Base-by-base conservation (phyloP, 2,329 filamentous ascomycete genomes). In the Fusarium metavorans region DNA sequence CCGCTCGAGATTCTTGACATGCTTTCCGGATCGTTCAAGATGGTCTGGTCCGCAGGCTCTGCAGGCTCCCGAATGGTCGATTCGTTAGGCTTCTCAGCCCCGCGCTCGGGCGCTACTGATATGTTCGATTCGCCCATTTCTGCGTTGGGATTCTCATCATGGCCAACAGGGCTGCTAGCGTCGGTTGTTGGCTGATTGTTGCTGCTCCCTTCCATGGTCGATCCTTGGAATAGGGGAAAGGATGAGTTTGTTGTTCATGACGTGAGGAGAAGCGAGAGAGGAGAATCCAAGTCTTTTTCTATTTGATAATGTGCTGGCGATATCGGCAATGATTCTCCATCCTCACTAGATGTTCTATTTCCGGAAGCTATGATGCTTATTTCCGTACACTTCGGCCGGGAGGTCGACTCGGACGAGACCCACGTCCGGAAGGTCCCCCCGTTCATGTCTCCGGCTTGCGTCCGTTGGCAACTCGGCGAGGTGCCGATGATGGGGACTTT, bases 1-100 rank as follows among this genome's bases (percentile, higher is more conserved):
- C 73, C 75, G 45, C 71, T 78, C 16, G 67, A 35, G 27, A 74
- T 67, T 66, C 76, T 72, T 7, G 74, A 66, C 34, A 78, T 63
- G 10, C 63, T 64, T 59, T 80, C 79, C 14, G 69, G 59, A 32
- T 76, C 73, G 10, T 65, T 57, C 43, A 76, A 20, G 35, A 76
- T 65, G 18, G 66, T 63, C 52, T 75, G 60, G 32, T 70, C 58
- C 20, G 54, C 52, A 5, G 27, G 54, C 41, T 41, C 10, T 14
- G 48, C 13, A 37, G 61, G 34, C 43, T 52, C 54, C 39, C 66
- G 34, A 23, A 60, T 30, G n/a, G 48, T 30, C 18, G 43, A 11
- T 58, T 62, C 58, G 54, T 32, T 59, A 67, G 58, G 56, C 37
- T 73, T 75, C 39, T 73, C 59, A n/a, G 66, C 16, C 39, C 61